These are phyloP conservation scores for Zychaea mexicana DNA, from an alignment of 371 early-diverging fungal species.

Conservation along the genomic window DNA sequence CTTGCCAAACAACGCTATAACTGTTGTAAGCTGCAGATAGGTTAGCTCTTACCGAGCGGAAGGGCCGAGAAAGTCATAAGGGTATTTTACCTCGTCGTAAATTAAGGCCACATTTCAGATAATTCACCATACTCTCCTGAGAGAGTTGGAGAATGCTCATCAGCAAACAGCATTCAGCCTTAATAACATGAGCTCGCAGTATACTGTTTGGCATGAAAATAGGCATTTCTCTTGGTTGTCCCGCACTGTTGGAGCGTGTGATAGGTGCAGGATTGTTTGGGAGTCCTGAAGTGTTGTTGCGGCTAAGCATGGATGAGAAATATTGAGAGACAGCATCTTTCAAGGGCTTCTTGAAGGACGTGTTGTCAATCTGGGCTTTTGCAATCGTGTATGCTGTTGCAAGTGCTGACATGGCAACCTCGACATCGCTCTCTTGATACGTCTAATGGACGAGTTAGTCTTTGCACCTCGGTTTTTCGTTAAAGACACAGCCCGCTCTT, in stretches of 20 bases:
- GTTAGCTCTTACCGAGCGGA: too few relatives aligned
- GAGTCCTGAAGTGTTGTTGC: constrained; percentile 28
- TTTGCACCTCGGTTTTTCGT: not conserved
- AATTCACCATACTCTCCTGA: constrained; percentile 60
- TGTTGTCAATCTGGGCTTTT: constrained; percentile 42
- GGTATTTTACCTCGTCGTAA: constrained; percentile 55
- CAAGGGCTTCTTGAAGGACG: constrained; percentile 34
- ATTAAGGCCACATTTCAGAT: constrained; percentile 62
- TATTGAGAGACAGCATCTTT: constrained; percentile 42
- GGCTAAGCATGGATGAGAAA: constrained; percentile 26
- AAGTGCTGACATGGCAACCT: constrained; percentile 38
- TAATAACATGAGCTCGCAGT: constrained; percentile 59
- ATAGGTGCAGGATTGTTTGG: constrained; percentile 27
- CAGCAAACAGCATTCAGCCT: constrained; percentile 59
- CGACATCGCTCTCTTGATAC: constrained; percentile 33
- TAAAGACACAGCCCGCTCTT: too few relatives aligned
- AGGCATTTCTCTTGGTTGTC: constrained; percentile 18
- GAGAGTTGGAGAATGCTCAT: constrained; percentile 58
- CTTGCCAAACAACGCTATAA: constrained; percentile 53
- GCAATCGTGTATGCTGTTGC: constrained; percentile 44
- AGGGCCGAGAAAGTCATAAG: not conserved
- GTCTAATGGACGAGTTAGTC: constrained; percentile 24
- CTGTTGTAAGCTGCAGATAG: constrained; percentile 40
- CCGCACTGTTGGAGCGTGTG: constrained; percentile 21
- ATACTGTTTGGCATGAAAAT: constrained; percentile 55